phyloP scores from a whole-genome alignment of 345 rosid genomes.

The Reutealis trisperma region DNA sequence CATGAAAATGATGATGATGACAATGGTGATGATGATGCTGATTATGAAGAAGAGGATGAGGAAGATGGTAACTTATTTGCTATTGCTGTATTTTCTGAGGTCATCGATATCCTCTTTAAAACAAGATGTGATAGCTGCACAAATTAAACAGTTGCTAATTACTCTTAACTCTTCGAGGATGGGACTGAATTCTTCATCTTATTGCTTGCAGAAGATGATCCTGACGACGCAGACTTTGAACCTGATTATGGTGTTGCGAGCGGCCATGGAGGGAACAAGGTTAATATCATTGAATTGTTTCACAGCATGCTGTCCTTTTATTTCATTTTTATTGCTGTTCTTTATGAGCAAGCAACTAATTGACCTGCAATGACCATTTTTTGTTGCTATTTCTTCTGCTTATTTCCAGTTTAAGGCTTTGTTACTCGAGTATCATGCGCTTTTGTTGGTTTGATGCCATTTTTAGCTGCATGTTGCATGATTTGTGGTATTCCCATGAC shows the following conservation, averaged over 20 bases:
- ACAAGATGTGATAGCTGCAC: neutral
- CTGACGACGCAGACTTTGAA: conserved; percentile 96
- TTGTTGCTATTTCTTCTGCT: neutral
- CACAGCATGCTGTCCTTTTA: neutral
- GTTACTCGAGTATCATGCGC: neutral
- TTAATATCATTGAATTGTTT: conserved; percentile 26
- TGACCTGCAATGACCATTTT: neutral
- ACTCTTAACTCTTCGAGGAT: conserved; percentile 8
- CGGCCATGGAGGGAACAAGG: conserved; percentile 56
- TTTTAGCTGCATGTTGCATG: neutral
- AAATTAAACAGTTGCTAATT: neutral
- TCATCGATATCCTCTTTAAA: neutral
- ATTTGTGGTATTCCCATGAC: neutral
- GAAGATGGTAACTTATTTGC: conserved; percentile 73
- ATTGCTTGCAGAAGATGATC: conserved; percentile 86
- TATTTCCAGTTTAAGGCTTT: neutral
- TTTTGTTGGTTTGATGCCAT: neutral
- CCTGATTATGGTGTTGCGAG: conserved; percentile 60
- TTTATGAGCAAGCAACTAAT: neutral
- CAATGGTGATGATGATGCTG: conserved; percentile 57
- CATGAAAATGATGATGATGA: conserved; percentile 37
- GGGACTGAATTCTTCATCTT: conserved; percentile 29
- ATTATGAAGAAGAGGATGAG: conserved; percentile 80
- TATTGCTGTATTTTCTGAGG: conserved; percentile 16
- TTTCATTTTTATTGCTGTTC: neutral